Conservation (phyloP, 352 stramenopile species). For the Phytophthora boehmeriae region DNA sequence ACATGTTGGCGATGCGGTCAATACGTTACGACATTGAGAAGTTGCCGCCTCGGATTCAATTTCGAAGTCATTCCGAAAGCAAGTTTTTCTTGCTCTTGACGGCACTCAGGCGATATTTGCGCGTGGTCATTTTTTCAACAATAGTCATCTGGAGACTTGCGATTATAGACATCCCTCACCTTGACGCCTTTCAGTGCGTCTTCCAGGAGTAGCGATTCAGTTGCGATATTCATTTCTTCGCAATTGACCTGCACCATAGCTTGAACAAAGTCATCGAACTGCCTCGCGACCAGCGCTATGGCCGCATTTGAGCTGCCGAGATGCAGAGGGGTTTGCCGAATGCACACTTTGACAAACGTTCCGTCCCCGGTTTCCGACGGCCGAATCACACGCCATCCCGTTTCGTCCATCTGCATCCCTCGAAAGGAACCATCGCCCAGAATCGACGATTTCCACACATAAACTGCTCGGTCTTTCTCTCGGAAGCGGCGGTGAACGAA, state of each 20-base stretch:
- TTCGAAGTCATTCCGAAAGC: too few species aligned
- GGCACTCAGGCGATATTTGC: too few species aligned
- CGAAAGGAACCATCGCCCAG: background rate
- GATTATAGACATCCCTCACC: too few species aligned
- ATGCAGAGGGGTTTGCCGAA: slow-evolving; percentile 8
- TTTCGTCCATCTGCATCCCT: slow-evolving; percentile 14
- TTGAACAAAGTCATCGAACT: slow-evolving; percentile 5
- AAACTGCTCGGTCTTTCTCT: background rate
- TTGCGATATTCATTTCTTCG: background rate
- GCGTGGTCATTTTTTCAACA: too few species aligned
- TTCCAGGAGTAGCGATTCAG: background rate
- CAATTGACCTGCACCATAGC: slow-evolving; percentile 8
- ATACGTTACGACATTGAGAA: too few species aligned
- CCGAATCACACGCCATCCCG: slow-evolving; percentile 5
- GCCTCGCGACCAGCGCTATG: background rate
- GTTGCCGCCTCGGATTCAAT: too few species aligned
- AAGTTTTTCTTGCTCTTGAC: too few species aligned
- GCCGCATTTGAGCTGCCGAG: background rate
- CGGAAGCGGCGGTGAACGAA: slow-evolving; percentile 6
- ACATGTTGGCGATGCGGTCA: too few species aligned
- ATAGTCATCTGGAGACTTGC: too few species aligned
- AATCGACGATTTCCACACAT: slow-evolving; percentile 2
- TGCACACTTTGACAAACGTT: background rate
- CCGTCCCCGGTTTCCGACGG: slow-evolving; percentile 3
- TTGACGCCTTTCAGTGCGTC: too few species aligned